Evolutionary conservation across 2,329 filamentous ascomycete genomes (phyloP), one percentile per base, ranked within the genome.

Genomic region (Aspergillus sp.): DNA sequence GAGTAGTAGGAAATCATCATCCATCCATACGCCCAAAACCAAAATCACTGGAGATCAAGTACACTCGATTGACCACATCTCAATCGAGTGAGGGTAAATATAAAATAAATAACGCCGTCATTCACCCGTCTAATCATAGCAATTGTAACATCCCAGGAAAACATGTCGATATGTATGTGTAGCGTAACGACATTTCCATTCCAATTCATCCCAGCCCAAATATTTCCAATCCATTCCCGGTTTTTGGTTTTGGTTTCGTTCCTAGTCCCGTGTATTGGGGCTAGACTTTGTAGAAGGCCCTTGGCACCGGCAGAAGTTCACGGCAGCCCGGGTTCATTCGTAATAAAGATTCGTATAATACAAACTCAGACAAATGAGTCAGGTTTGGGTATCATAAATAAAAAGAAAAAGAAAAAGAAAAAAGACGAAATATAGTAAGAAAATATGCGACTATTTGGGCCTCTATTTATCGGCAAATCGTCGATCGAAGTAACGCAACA

Each of bases 401-500:
- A 51, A 57, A 40, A 46, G 51, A 57, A 46, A 54, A 34, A 48
- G 47, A 57, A 46, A 56, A 40, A 47, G 45, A 42, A 57, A 54
- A 47, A 39, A 60, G 40, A 58, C 51, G 24, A 15, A 37, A 13
- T 49, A 41, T 46, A 51, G 46, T 30, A 19, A 44, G 47, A 40
- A 54, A 42, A 46, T 19, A 44, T 47, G n/a, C 15, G 34, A n/a
- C 34, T 30, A 17, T 11, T 19, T 41, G 46, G 15, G 11, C 11
- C 37, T 42, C 66, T 67, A 74, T 68, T 75, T 75, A 51, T 75
- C 73, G 39, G 75, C 74, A 56, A 93, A 93, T 54, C 89, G 79
- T 50, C 90, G 82, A 67, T 93, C 89, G 75, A 93, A 93, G 62
- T 89, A 87, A 73, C 89, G 90, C 59, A 93, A 75, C n/a, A 92